Base-by-base conservation (phyloP, 1,139 yeast genomes). In the Petasospora fabianii region DNA sequence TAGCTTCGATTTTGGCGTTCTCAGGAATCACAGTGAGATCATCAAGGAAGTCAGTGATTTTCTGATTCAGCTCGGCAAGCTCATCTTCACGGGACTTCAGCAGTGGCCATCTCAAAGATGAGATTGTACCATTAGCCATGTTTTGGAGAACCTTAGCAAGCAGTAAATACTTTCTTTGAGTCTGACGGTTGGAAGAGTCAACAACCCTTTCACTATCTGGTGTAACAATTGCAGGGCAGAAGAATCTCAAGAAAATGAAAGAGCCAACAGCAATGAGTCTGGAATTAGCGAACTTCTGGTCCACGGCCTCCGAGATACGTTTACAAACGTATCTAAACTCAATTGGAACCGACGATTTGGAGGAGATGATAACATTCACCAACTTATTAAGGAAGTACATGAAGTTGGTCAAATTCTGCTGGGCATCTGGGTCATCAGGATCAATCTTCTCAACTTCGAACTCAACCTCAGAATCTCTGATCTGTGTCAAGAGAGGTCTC, bases 201-300 rank as follows among this genome's bases (percentile, higher is more conserved):
- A 68, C 61, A 24, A 76, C 67, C 18, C 68, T 68, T 39, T 83
- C 77, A 4, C 87, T 73, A 48, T 86, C 95, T 0, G 97, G 97
- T 32, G 92, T 82, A 12, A 90, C 90, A 46, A 92, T 80, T 0
- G 95, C 95, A 8, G 98, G 97, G 56, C 95, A 88, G 46, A 87
- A 74, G 51, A 85, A 83, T 45, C 97, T 70, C 49, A 92, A 68
- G 56, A 92, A 90, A 38, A 90, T 68, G 56, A 86, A 90, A 0
- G 96, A 88, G 0, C 97, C 96, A 27, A 88, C 86, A 1, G 96
- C 94, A 27, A 80, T 71, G 36, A 71, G 61, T 31, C 78, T 66
- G 39, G 79, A 39, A 33, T 78, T 84, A 1, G 88, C 85, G 51
- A 84, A 84, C 51, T 79, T 80, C 16, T 68, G 62, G 35, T 71